phyloP scores from a whole-genome alignment of 805 yeast genomes.

The Blastobotrys robertii region DNA sequence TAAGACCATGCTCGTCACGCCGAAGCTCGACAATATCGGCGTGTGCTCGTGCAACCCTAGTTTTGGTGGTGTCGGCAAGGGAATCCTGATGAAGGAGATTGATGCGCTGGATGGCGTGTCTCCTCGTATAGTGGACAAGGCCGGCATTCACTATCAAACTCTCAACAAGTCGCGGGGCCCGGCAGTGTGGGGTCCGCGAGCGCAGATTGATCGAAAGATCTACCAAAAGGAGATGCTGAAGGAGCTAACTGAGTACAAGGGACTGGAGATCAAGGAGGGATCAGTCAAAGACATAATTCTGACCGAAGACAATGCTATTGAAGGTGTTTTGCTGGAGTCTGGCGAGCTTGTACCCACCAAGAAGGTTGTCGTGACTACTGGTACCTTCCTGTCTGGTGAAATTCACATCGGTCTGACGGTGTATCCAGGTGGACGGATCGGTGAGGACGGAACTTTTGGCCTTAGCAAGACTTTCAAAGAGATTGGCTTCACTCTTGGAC shows the following conservation, averaged over 20 bases:
- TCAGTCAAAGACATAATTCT: constrained; percentile 75
- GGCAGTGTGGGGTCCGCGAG: constrained; percentile 98
- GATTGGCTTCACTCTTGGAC: constrained; percentile 75
- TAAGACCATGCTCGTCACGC: constrained; percentile 64
- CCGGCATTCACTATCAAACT: constrained; percentile 87
- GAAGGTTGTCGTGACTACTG: constrained; percentile 83
- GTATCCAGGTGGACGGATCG: constrained; percentile 87
- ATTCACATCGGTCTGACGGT: constrained; percentile 78
- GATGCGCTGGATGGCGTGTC: constrained; percentile 96
- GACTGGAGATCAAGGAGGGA: constrained; percentile 53
- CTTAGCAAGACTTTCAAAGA: constrained; percentile 65
- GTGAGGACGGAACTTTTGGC: constrained; percentile 87
- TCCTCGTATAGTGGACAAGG: constrained; percentile 74
- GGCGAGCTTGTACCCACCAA: constrained; percentile 53
- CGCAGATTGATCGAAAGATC: constrained; percentile 83
- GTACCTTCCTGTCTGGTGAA: constrained; percentile 91
- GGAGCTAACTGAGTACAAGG: constrained; percentile 42
- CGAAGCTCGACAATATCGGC: constrained; percentile 65
- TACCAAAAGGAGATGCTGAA: constrained; percentile 74
- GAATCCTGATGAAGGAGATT: constrained; percentile 81
- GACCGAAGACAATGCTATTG: constrained; percentile 33
- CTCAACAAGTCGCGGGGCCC: constrained; percentile 83
- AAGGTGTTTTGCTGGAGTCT: constrained; percentile 64
- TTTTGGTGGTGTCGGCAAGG: constrained; percentile 98
- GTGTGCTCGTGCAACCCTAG: constrained; percentile 96